Conservation (phyloP, 345 rosid species). For the Theobroma cacao region DNA sequence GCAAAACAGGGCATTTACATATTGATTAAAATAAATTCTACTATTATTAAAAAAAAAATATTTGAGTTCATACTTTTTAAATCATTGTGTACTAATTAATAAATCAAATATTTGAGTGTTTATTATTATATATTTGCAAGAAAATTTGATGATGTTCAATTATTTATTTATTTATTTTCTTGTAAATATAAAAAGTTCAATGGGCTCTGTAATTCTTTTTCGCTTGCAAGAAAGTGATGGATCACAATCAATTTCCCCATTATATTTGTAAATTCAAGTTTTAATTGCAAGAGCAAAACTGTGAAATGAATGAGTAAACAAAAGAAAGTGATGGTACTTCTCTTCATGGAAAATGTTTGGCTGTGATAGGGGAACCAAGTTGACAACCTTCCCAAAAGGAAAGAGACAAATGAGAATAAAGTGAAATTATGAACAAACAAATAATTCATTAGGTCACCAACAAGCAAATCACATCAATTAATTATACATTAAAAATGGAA, state of each 20-base stretch:
- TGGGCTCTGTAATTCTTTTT: too few species aligned
- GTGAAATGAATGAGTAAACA: background rate
- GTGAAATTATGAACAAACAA: background rate
- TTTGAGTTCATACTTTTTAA: too few species aligned
- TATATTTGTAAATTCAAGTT: background rate
- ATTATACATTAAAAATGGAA: constrained; percentile 7
- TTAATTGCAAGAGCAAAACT: background rate
- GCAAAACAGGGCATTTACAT: too few species aligned
- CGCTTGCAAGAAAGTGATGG: background rate
- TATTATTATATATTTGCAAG: too few species aligned
- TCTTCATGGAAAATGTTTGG: background rate
- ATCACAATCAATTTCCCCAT: background rate
- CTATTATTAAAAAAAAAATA: too few species aligned
- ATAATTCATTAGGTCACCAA: background rate
- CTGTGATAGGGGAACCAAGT: background rate
- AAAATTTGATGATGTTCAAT: too few species aligned
- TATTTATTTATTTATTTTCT: too few species aligned
- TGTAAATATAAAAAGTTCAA: too few species aligned
- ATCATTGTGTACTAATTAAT: too few species aligned
- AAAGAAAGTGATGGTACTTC: background rate
- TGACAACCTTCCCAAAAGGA: background rate
- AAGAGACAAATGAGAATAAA: background rate
- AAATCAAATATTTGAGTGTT: too few species aligned
- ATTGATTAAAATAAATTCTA: too few species aligned
- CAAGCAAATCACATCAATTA: constrained; percentile 14